These are phyloP conservation scores for Alopecurus myosuroides DNA, from an alignment of 176 grass and related monocot genomes.

Conservation along the genomic window DNA sequence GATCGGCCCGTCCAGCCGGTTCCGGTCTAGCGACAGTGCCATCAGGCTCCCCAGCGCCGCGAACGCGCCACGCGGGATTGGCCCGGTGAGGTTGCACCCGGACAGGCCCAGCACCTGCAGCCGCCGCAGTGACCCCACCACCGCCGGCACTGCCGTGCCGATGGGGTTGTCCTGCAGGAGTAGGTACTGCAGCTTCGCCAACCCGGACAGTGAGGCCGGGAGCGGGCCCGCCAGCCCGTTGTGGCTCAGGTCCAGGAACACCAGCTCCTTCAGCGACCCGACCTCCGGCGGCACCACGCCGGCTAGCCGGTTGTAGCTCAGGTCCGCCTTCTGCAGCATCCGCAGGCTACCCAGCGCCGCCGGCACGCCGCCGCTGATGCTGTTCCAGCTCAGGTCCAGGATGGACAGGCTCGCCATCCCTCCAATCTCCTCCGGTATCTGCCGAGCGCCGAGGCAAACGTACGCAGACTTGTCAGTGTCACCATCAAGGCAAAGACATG, in stretches of 20 bases:
- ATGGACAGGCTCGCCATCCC: conserved; percentile 64
- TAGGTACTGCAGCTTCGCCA: conserved; percentile 64
- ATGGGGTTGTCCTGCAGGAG: conserved; percentile 76
- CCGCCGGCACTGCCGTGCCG: conserved; percentile 52
- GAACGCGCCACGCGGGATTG: conserved; percentile 45
- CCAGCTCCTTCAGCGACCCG: conserved; percentile 44
- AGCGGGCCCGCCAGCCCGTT: conserved; percentile 60
- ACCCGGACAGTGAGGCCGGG: conserved; percentile 29
- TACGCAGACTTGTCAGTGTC: background rate
- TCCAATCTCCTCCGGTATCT: conserved; percentile 44
- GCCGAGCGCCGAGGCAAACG: background rate
- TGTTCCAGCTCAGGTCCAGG: conserved; percentile 80
- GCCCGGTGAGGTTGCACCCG: conserved; percentile 53
- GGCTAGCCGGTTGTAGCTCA: conserved; percentile 66
- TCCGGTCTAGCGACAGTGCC: conserved; percentile 73
- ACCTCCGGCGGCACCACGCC: conserved; percentile 52
- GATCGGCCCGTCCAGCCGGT: conserved; percentile 64
- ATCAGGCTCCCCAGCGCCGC: conserved; percentile 45
- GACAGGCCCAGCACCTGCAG: conserved; percentile 78
- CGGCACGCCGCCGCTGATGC: conserved; percentile 43
- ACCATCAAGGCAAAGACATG: background rate
- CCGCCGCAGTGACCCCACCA: conserved; percentile 49
- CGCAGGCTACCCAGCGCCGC: conserved; percentile 33
- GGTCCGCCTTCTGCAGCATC: conserved; percentile 68
- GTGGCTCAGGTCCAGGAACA: conserved; percentile 76